phyloP scores from a whole-genome alignment of 352 stramenopile genomes.

The Pythium aquatile region DNA sequence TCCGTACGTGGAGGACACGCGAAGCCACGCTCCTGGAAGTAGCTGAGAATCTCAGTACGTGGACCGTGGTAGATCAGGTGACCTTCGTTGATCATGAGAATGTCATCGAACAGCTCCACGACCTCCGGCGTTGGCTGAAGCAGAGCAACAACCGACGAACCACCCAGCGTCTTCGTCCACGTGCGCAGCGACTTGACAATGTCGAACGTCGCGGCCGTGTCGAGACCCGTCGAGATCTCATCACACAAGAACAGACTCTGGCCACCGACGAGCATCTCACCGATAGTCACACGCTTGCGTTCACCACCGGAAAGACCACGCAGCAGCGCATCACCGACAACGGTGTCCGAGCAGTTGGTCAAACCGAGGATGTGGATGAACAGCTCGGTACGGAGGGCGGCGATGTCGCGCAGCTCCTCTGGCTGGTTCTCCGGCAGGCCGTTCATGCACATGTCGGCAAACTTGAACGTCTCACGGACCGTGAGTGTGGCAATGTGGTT shows the following conservation, averaged over 20 bases:
- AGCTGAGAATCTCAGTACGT: slow-evolving; percentile 58
- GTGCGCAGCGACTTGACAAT: slow-evolving; percentile 76
- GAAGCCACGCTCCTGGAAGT: slow-evolving; percentile 85
- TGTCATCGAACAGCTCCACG: slow-evolving; percentile 94
- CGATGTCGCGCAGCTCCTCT: slow-evolving; percentile 72
- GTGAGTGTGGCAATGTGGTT: slow-evolving; percentile 91
- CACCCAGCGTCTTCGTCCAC: slow-evolving; percentile 35
- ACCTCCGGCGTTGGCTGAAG: slow-evolving; percentile 88
- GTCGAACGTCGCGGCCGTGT: slow-evolving; percentile 90
- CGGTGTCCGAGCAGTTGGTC: slow-evolving; percentile 86
- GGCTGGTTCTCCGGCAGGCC: slow-evolving; percentile 48
- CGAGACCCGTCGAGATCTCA: slow-evolving; percentile 93
- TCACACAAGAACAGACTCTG: slow-evolving; percentile 85
- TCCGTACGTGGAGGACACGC: slow-evolving; percentile 59
- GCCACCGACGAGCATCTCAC: slow-evolving; percentile 87
- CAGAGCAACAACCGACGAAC: slow-evolving; percentile 38
- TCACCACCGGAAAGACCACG: slow-evolving; percentile 90
- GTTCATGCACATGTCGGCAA: slow-evolving; percentile 92
- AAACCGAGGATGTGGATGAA: slow-evolving; percentile 86
- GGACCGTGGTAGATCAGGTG: slow-evolving; percentile 93
- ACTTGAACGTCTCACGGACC: slow-evolving; percentile 93
- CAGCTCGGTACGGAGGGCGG: slow-evolving; percentile 65
- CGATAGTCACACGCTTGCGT: slow-evolving; percentile 84
- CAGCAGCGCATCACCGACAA: slow-evolving; percentile 88
- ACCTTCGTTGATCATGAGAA: slow-evolving; percentile 93